Percentiles rank a stretch among this genome's conserved stretches.
Conservation (phyloP, 169 alveolate genomes). For the Eimeria necatrix region DNA sequence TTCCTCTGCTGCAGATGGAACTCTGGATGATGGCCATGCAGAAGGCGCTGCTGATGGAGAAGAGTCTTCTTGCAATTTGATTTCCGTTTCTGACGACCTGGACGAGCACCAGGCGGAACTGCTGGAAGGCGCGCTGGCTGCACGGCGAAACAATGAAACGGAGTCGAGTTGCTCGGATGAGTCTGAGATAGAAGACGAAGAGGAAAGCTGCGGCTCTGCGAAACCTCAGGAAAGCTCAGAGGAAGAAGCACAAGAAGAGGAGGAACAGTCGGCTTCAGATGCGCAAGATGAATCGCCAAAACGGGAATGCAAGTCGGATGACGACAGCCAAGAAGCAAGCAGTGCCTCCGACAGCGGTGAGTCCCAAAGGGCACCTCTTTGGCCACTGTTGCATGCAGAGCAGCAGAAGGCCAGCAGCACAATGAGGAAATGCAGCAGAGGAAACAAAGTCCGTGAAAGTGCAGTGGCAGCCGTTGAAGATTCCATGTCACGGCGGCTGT, state of each 20-base stretch:
- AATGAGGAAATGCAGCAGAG: neutral
- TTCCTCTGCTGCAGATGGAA: neutral
- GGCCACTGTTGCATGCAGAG: no score
- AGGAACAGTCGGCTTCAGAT: neutral
- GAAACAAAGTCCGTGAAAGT: neutral
- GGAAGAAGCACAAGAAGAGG: neutral
- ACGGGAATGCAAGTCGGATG: neutral
- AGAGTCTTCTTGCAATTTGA: neutral
- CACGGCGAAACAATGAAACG: neutral
- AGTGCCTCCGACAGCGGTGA: neutral
- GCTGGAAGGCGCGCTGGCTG: constrained; percentile 47
- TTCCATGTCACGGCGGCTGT: no score
- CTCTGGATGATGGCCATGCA: neutral
- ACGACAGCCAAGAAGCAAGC: neutral
- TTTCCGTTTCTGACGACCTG: constrained; percentile 10
- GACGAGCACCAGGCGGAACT: constrained; percentile 39
- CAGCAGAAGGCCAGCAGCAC: no score
- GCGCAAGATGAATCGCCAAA: neutral
- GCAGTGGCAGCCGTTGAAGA: neutral
- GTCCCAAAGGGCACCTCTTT: neutral
- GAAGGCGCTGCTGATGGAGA: neutral
- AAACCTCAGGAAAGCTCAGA: neutral
- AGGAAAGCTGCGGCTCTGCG: neutral
- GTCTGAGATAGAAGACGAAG: neutral
- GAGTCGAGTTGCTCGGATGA: neutral